Evolutionary conservation across 257 asterid species (phyloP).

Genomic region (Salvia rosmarinus): DNA sequence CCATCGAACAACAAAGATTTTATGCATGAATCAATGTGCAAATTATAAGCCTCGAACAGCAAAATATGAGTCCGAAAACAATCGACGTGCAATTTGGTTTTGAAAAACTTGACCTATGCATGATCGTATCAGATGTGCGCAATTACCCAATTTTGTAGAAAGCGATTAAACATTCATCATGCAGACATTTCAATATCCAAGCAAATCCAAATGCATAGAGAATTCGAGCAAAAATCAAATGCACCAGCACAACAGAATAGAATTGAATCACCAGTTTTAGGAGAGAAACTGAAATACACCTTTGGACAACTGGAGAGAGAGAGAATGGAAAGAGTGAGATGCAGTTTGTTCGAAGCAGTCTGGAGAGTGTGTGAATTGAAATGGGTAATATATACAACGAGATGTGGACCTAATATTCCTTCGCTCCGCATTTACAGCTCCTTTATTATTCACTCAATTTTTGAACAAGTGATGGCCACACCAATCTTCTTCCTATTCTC

Average conservation of each 20-base stretch:
- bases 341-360: too few relatives aligned
- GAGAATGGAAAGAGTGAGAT: too few relatives aligned
- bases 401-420: conserved; percentile 27
- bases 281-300: conserved; percentile 8
- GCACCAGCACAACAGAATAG: not conserved
- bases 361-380: conserved; percentile 24
- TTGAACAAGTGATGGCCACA: conserved; percentile 33
- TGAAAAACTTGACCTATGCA: not conserved
- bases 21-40: too few relatives aligned
- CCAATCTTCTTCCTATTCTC: conserved; percentile 31
- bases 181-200: not conserved
- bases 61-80: not conserved
- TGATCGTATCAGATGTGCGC: not conserved
- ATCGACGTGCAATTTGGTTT: not conserved
- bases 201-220: not conserved
- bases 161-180: not conserved
- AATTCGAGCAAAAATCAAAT: not conserved
- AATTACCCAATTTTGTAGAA: not conserved
- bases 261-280: not conserved
- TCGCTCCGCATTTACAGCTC: conserved; percentile 23
- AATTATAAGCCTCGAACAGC: not conserved
- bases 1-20: too few relatives aligned
- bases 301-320: not conserved
- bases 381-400: conserved; percentile 33
- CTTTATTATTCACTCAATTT: conserved; percentile 28